These are phyloP conservation scores for Fraxinus velutina DNA, from an alignment of 305 asterid species.

Conservation along the genomic window DNA sequence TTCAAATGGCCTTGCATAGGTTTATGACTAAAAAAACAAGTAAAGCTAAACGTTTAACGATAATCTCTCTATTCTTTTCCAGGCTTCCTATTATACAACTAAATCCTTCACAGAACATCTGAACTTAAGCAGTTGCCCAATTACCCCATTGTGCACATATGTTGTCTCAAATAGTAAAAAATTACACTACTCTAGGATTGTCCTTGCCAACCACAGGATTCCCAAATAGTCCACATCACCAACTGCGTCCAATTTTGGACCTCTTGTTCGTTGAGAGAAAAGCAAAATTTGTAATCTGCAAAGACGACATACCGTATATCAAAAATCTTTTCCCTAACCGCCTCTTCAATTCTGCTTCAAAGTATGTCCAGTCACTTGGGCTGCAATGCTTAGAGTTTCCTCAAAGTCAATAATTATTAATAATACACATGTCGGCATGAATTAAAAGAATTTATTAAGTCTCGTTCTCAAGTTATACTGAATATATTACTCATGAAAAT, in stretches of 20 bases:
- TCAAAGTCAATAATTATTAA: slow-evolving; percentile 19
- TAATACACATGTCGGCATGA: not conserved
- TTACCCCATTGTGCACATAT: not conserved
- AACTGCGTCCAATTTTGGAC: not conserved
- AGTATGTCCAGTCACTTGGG: slow-evolving; percentile 89
- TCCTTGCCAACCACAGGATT: slow-evolving; percentile 6
- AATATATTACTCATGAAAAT: not conserved
- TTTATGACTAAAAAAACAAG: not conserved
- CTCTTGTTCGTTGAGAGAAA: slow-evolving; percentile 12
- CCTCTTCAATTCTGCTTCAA: slow-evolving; percentile 79
- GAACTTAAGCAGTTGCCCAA: not conserved
- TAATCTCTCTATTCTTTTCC: not conserved
- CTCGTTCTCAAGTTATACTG: not conserved
- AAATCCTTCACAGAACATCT: not conserved
- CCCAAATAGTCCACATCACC: not conserved
- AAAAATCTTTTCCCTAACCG: slow-evolving; percentile 69
- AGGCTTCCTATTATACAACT: not conserved
- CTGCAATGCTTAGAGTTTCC: slow-evolving; percentile 48
- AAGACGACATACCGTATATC: slow-evolving; percentile 52
- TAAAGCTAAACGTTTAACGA: not conserved
- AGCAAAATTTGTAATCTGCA: slow-evolving; percentile 12
- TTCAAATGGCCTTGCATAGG: not conserved
- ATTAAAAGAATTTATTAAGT: not conserved
- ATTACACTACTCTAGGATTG: not conserved
- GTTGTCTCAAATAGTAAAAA: not conserved